Evolutionary conservation across 305 asterid genomes (phyloP).

Genomic region (Petunia hybrid): DNA sequence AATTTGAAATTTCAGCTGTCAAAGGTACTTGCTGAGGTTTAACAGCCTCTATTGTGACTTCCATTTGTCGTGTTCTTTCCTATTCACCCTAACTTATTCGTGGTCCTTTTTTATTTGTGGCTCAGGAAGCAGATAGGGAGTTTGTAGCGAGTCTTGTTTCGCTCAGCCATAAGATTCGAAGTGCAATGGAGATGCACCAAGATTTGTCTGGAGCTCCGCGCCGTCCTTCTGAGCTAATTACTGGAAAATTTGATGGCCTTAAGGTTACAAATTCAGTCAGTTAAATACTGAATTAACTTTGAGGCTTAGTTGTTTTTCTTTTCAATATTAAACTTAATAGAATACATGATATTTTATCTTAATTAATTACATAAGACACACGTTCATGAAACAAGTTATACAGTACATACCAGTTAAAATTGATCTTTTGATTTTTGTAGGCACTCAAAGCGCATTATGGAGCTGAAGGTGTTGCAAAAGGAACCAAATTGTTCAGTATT

Average conservation of each 20-base stretch:
- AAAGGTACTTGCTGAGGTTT: constrained; percentile 57
- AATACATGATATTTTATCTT: constrained; percentile 3
- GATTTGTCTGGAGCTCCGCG: constrained; percentile 57
- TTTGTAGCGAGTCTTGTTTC: constrained; percentile 60
- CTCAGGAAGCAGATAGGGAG: constrained; percentile 83
- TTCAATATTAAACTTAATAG: constrained; percentile 2
- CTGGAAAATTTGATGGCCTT: constrained; percentile 85
- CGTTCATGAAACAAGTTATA: constrained; percentile 5
- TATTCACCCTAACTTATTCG: constrained; percentile 27
- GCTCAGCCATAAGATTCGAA: constrained; percentile 60
- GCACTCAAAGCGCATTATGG: constrained; percentile 73
- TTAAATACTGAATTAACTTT: neutral
- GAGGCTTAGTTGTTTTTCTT: neutral
- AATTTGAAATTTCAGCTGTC: constrained; percentile 74
- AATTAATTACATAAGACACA: neutral
- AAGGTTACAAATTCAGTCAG: constrained; percentile 56
- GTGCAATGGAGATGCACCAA: constrained; percentile 65
- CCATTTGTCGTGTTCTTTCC: constrained; percentile 13
- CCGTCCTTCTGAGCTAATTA: constrained; percentile 69
- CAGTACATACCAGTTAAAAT: neutral
- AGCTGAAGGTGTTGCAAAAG: constrained; percentile 63
- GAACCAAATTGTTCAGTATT: constrained; percentile 62
- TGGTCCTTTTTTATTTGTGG: constrained; percentile 27
- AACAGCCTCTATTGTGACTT: neutral
- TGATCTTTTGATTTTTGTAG: constrained; percentile 47